A percentile compares a stretch with the other conserved stretches of the same genome.
phyloP scores from a whole-genome alignment of 306 rosid genomes.

The Vachellia pachyceras region DNA sequence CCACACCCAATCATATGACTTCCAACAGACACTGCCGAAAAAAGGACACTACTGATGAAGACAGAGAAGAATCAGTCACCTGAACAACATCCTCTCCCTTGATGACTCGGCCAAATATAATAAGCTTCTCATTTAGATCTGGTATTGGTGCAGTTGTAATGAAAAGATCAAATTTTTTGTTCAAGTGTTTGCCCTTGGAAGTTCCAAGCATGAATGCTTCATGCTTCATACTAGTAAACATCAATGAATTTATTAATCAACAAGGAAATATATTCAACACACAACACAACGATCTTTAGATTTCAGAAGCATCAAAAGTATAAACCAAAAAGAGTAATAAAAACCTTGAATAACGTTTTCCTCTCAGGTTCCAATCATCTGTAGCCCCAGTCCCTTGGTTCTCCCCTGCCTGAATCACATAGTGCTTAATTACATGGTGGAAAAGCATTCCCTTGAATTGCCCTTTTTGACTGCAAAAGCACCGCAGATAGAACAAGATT shows the following conservation, averaged over 20 bases:
- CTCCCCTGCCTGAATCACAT: conserved; percentile 84
- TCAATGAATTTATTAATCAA: conserved; percentile 16
- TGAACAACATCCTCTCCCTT: conserved; percentile 98
- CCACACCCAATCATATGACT: neutral
- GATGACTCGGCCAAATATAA: conserved; percentile 85
- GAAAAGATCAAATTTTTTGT: conserved; percentile 84
- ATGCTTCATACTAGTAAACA: conserved; percentile 76
- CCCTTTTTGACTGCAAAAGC: conserved; percentile 81
- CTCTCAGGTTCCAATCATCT: conserved; percentile 86
- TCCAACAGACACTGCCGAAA: neutral
- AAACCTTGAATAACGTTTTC: conserved; percentile 69
- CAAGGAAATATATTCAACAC: conserved; percentile 30
- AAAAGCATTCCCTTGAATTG: conserved; percentile 87
- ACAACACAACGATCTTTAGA: neutral
- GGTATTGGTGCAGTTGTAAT: conserved; percentile 99
- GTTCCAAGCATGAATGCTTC: conserved; percentile 96
- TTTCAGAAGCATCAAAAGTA: neutral
- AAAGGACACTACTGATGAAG: neutral
- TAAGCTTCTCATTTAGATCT: conserved; percentile 80
- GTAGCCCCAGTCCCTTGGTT: conserved; percentile 62
- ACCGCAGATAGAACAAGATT: conserved; percentile 9
- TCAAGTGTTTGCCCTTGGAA: conserved; percentile 67
- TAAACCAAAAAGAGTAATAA: conserved; percentile 25
- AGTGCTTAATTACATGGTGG: conserved; percentile 82
- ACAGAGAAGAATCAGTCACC: conserved; percentile 55